Evolutionary conservation across 176 grass and related monocot genomes (phyloP).

Genomic region (Themeda triandra): DNA sequence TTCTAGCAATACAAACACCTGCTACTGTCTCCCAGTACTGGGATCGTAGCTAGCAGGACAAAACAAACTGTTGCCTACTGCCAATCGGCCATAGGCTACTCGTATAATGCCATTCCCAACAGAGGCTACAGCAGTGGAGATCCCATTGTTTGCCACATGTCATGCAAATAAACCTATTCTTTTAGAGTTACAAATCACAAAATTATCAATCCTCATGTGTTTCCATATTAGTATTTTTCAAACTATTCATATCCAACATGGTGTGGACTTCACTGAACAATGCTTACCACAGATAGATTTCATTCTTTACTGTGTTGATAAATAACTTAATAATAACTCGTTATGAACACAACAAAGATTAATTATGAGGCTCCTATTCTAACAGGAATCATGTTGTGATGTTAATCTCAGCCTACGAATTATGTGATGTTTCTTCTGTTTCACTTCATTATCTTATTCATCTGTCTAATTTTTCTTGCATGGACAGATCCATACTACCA

Average conservation of each 20-base stretch:
- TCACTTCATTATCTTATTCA: neutral
- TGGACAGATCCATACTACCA: constrained; percentile 50
- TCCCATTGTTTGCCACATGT: neutral
- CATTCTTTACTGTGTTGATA: neutral
- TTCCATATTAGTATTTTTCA: neutral
- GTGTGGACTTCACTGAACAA: neutral
- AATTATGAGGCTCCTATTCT: too few relatives aligned
- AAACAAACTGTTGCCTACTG: neutral
- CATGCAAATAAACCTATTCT: neutral
- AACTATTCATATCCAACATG: neutral
- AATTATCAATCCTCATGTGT: neutral
- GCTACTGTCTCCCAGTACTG: neutral
- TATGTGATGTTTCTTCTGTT: neutral
- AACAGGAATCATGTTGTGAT: too few relatives aligned
- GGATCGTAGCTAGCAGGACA: neutral
- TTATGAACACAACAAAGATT: neutral
- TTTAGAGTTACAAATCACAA: neutral
- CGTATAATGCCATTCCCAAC: neutral
- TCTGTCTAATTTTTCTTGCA: neutral
- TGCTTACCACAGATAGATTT: neutral
- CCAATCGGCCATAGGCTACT: neutral
- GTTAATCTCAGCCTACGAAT: too few relatives aligned
- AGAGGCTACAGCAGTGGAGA: neutral
- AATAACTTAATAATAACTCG: neutral
- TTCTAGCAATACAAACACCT: neutral